phyloP scores from a whole-genome alignment of 192 early-diverging fungal genomes.

The Anaeromyces robustus region DNA sequence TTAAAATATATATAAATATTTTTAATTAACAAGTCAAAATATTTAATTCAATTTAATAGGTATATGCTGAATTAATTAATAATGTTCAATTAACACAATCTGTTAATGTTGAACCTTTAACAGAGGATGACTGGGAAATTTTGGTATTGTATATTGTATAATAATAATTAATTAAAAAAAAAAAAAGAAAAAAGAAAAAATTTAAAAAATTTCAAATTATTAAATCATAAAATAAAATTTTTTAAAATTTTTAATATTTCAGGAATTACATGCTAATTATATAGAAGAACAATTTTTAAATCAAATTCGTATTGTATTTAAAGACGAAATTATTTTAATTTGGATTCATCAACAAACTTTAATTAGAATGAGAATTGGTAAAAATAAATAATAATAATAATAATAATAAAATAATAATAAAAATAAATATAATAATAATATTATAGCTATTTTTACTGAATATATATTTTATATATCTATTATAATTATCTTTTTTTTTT shows the following conservation, averaged over 20 bases:
- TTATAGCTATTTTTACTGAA: no score
- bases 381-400: no score
- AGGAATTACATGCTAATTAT: conserved; percentile 57
- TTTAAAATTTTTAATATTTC: neutral
- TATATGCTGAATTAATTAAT: conserved; percentile 40
- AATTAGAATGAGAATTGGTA: conserved; percentile 42
- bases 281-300: conserved; percentile 51
- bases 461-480: no score
- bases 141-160: conserved; percentile 18
- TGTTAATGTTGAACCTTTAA: conserved; percentile 50
- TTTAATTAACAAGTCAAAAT: no score
- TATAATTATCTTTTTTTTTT: no score
- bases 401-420: no score
- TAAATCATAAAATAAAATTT: no score
- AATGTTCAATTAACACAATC: conserved; percentile 31
- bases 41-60: conserved; percentile 15
- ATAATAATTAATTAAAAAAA: neutral
- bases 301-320: conserved; percentile 51
- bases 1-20: no score
- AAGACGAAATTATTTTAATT: conserved; percentile 49
- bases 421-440: no score
- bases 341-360: conserved; percentile 55
- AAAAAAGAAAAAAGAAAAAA: neutral
- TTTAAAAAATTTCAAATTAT: no score
- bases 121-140: conserved; percentile 70